phyloP scores from a whole-genome alignment of 768 basidiomycete genomes.

The Trametes cingulata region DNA sequence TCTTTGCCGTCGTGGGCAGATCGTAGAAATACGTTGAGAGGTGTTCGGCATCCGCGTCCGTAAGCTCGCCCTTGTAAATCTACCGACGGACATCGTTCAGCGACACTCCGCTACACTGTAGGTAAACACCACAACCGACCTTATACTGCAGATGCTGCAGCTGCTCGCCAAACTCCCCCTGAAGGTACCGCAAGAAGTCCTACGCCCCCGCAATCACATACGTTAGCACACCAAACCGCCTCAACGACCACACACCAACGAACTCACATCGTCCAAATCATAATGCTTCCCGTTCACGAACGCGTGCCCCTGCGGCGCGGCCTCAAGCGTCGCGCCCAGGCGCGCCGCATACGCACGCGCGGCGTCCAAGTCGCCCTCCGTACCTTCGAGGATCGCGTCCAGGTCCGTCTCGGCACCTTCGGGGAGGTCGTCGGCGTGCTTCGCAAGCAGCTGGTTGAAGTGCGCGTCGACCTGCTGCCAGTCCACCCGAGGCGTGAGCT shows the following conservation, averaged over 20 bases:
- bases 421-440: conserved; percentile 27
- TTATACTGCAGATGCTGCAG: conserved; percentile 72
- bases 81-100: neutral
- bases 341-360: conserved; percentile 58
- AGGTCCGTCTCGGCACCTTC: conserved; percentile 33
- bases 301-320: conserved; percentile 56
- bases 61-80: conserved; percentile 60
- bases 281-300: conserved; percentile 91
- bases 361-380: conserved; percentile 38
- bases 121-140: conserved; percentile 43
- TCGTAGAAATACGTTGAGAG: conserved; percentile 88
- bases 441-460: conserved; percentile 41
- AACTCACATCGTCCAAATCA: conserved; percentile 63
- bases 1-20: conserved; percentile 65
- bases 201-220: conserved; percentile 37
- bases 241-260: neutral
- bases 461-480: conserved; percentile 44
- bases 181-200: conserved; percentile 67
- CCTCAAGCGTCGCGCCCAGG: conserved; percentile 48
- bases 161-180: conserved; percentile 57
- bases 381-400: conserved; percentile 39
- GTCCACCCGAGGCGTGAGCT: conserved; percentile 37
- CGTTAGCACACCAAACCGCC: neutral
- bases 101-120: too few species aligned
- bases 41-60: conserved; percentile 50